Base-by-base conservation (phyloP, 768 basidiomycete species). In the Mycena vitilis region DNA sequence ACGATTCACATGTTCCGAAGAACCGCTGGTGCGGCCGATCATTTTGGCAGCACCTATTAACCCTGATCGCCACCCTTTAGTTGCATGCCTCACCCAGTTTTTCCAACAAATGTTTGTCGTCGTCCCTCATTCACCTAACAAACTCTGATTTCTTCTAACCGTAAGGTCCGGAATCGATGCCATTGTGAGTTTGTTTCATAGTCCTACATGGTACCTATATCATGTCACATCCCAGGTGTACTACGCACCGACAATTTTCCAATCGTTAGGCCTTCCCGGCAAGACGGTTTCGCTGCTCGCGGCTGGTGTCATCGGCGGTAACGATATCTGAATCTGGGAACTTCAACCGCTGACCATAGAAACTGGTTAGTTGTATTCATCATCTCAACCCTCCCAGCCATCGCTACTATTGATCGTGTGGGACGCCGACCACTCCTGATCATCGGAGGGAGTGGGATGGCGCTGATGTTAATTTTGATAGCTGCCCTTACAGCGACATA, bases 281-380 rank as follows among this genome's bases (percentile, higher is more conserved):
- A 80, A 77, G 44, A 83, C 82, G 0, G 80, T 82, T 1, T 83
- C 82, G 10, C 66, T 83, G 8, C 70, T 83, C 12, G 82, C 83
- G n/a, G 80, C 81, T 1, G 82, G 82, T 15, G 80, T 82, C 23
- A 81, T 77, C 22, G 83, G 82, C 9, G 73, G 82, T 68, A 77
- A 47, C 38, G 5, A 52, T 23, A 16, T 34, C 3, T 44, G 13
- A 15, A 18, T 52, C 20, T 11, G 15, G 25, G 5, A 22, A 13
- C 4, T 3, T 4, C 4, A 15, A 5, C 22, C 22, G 55, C 36
- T 67, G 20, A 40, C 18, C 23, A 25, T 36, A 22, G 13, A n/a
- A 12, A 44, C 9, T 30, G 47, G 23, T 45, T 49, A 69, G 68
- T 69, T 38, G 68, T 69, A 16, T 69, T 69, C 42, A 23, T 69